Percentiles rank a stretch among this genome's conserved stretches.
Conservation (phyloP, 2,329 filamentous ascomycete genomes). For the Elsinoe fawcettii region DNA sequence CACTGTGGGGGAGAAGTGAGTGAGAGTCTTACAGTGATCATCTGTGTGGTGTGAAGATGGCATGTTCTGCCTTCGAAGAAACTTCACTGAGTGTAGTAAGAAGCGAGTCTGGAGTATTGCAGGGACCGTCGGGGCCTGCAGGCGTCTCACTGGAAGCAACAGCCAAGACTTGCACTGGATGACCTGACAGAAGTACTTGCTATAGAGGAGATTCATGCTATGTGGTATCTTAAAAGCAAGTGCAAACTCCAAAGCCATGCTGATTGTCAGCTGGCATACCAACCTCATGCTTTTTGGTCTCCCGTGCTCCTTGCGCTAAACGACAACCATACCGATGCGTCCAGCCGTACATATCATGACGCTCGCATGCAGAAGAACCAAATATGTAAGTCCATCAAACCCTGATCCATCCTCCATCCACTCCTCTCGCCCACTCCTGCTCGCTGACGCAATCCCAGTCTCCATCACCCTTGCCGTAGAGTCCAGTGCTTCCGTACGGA, state of each 20-base stretch:
- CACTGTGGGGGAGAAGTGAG: neutral
- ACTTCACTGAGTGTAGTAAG: no score
- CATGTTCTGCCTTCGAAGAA: no score
- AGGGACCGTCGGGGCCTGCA: no score
- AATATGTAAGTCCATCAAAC: constrained; percentile 1
- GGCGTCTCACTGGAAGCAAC: no score
- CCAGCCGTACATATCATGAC: neutral
- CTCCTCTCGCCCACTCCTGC: constrained; percentile 28
- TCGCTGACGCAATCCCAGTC: constrained; percentile 31
- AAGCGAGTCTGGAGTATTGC: no score
- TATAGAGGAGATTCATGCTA: neutral
- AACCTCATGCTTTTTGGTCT: neutral
- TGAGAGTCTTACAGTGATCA: no score
- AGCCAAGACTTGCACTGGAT: neutral
- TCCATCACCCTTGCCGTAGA: constrained; percentile 43
- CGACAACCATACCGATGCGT: constrained; percentile 3
- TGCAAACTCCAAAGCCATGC: neutral
- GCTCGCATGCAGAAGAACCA: neutral
- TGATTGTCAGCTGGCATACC: neutral
- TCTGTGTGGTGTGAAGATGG: no score
- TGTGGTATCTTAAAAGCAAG: neutral
- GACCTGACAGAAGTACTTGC: neutral
- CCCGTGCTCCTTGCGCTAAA: neutral
- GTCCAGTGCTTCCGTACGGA: constrained; percentile 42
- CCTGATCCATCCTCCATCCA: constrained; percentile 28